Evolutionary conservation across 2,329 filamentous ascomycete genomes (phyloP), one percentile per base, ranked within the genome.

Genomic region (Davidsoniella eucalypti): DNA sequence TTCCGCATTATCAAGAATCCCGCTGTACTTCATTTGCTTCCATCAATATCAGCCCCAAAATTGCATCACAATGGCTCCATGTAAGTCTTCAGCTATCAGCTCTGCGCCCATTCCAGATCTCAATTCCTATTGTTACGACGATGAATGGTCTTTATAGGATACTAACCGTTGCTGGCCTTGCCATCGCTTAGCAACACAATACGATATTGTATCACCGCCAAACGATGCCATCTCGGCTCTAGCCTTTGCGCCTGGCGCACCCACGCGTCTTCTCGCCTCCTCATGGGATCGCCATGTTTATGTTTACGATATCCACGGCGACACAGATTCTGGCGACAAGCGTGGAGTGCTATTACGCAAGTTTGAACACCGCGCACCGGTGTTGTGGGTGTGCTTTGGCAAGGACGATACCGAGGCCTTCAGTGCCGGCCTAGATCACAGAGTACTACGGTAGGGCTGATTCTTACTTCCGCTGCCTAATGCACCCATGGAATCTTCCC

Each of bases 261-360:
- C 81, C 2, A 78, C 73, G 49, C 82, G 80, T 58, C 74, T 98
- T 37, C 76, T 93, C n/a, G 88, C 90, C 58, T 83, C 88, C 9
- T 94, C 87, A 51, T 98, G 92, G 92, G 90, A 96, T 67, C 86
- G 81, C 65, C 78, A 86, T 63, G 78, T 94, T 51, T 94, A 95
- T 65, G 72, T 90, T 48, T 96, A 96, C 71, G 85, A 94, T 61
- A 75, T 82, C 53, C 21, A 44, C n/a, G 48, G 26, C 8, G 40
- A 26, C 4, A 41, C 36, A 23, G 65, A 66, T 43, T 68, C 69
- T 54, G 73, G 73, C 51, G 73, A 76, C 18, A 71, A 74, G 55
- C 63, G 65, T 17, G 80, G 78, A 5, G 75, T 74, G 50, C 70
- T 93, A 26, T 60, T 88, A 29, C 75, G 77, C 56, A 85, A 81